Percentiles rank a stretch among this genome's conserved stretches.
Evolutionary conservation across 768 basidiomycete genomes (phyloP).

Genomic region (Psilocybe cyanescens): DNA sequence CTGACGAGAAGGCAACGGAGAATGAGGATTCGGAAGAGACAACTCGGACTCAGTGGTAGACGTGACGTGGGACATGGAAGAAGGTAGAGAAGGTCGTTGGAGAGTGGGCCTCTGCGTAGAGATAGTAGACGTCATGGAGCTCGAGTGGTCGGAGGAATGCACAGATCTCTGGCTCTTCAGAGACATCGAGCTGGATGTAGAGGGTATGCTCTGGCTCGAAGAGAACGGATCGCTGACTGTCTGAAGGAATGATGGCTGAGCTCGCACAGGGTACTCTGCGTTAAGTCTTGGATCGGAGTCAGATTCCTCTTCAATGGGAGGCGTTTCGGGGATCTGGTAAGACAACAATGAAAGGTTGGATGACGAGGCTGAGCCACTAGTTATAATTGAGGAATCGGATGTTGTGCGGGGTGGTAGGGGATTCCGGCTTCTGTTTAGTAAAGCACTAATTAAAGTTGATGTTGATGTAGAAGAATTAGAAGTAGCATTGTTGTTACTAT

Average conservation of each 20-base stretch:
- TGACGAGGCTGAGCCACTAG: constrained; percentile 16
- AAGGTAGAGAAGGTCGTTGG: constrained; percentile 3
- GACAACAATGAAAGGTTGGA: constrained; percentile 23
- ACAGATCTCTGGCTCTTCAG: constrained; percentile 13
- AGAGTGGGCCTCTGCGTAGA: constrained; percentile 4
- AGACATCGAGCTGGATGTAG: constrained; percentile 4
- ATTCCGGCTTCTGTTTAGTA: constrained; percentile 20
- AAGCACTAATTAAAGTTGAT: constrained; percentile 14
- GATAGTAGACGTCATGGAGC: neutral
- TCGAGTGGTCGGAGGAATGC: neutral
- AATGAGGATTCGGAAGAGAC: constrained; percentile 26
- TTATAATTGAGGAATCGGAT: constrained; percentile 21
- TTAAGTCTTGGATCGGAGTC: neutral
- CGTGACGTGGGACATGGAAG: constrained; percentile 4
- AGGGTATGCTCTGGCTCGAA: constrained; percentile 8
- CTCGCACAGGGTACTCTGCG: neutral
- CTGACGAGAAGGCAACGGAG: constrained; percentile 15
- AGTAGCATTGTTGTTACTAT: constrained; percentile 8
- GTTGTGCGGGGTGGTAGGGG: constrained; percentile 19
- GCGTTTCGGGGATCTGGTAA: constrained; percentile 25
- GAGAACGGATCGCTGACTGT: constrained; percentile 1
- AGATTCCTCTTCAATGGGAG: constrained; percentile 20
- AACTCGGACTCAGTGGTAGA: constrained; percentile 13
- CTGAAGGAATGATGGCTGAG: neutral
- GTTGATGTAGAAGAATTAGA: constrained; percentile 11